These are phyloP conservation scores for Mucor racemosus DNA, from an alignment of 371 early-diverging fungal genomes.

Conservation along the genomic window DNA sequence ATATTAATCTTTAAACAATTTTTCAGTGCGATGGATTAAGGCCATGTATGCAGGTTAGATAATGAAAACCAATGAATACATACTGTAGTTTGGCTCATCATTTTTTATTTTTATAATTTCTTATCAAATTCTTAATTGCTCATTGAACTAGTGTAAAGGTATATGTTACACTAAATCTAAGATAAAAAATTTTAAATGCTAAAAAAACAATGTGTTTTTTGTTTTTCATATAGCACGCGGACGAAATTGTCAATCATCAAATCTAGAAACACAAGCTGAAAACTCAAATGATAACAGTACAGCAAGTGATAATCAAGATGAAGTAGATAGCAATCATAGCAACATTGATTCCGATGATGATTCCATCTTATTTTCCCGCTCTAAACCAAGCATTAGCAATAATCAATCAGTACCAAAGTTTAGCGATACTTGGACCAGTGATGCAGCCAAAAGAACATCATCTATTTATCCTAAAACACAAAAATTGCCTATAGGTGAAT, in stretches of 20 bases:
- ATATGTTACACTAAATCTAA: constrained; percentile 7
- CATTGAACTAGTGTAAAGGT: constrained; percentile 35
- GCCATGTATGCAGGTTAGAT: constrained; percentile 40
- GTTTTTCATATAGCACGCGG: constrained; percentile 24
- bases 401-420: background rate
- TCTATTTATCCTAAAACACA: background rate
- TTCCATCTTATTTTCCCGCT: constrained; percentile 23
- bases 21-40: constrained; percentile 32
- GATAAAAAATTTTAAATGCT: background rate
- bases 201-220: constrained; percentile 1
- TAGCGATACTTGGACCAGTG: constrained; percentile 1
- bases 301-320: constrained; percentile 5
- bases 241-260: constrained; percentile 28
- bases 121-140: background rate
- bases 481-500: constrained; percentile 3
- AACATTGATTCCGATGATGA: constrained; percentile 24
- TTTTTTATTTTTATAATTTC: background rate
- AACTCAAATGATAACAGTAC: background rate
- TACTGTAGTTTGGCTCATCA: background rate
- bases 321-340: background rate
- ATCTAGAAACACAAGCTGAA: constrained; percentile 2
- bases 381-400: constrained; percentile 8
- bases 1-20: background rate
- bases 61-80: background rate
- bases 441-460: background rate